Conservation (phyloP, 164 flowering plant genomes). For the Piper betle region DNA sequence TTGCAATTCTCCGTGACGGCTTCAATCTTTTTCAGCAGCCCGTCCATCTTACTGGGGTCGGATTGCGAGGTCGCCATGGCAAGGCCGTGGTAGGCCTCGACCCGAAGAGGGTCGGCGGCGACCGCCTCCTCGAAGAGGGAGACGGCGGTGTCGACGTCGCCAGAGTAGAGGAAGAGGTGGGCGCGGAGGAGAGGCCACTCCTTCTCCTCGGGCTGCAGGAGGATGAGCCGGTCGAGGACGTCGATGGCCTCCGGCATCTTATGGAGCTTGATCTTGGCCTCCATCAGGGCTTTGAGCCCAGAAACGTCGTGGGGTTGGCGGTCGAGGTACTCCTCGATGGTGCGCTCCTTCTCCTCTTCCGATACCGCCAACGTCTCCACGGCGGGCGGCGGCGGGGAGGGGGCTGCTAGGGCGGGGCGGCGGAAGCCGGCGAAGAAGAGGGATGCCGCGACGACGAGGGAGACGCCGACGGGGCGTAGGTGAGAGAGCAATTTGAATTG, state of each 20-base stretch:
- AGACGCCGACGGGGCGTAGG: constrained; percentile 30
- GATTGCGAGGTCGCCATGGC: constrained; percentile 39
- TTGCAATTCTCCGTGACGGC: constrained; percentile 44
- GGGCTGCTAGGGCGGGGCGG: constrained; percentile 28
- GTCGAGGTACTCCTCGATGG: constrained; percentile 32
- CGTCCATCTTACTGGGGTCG: constrained; percentile 22
- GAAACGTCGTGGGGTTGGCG: constrained; percentile 35
- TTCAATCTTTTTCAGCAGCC: constrained; percentile 39
- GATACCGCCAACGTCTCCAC: constrained; percentile 14
- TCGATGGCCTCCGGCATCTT: constrained; percentile 49
- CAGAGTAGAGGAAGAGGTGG: constrained; percentile 35
- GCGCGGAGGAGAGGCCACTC: constrained; percentile 66
- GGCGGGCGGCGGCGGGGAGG: constrained; percentile 13
- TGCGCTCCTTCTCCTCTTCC: constrained; percentile 31
- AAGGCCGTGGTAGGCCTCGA: constrained; percentile 79
- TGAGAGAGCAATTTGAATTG: too few species aligned
- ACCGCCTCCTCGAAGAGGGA: constrained; percentile 47
- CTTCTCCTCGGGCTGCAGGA: constrained; percentile 41
- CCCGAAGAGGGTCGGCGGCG: constrained; percentile 45
- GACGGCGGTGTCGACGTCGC: constrained; percentile 41
- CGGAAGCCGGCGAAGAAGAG: constrained; percentile 33
- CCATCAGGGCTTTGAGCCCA: constrained; percentile 46
- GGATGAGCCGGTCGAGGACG: constrained; percentile 39
- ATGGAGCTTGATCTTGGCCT: constrained; percentile 36
- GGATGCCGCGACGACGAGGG: constrained; percentile 28